Base-by-base conservation (phyloP, 2,329 filamentous ascomycete genomes). In the Colletotrichum lentis region DNA sequence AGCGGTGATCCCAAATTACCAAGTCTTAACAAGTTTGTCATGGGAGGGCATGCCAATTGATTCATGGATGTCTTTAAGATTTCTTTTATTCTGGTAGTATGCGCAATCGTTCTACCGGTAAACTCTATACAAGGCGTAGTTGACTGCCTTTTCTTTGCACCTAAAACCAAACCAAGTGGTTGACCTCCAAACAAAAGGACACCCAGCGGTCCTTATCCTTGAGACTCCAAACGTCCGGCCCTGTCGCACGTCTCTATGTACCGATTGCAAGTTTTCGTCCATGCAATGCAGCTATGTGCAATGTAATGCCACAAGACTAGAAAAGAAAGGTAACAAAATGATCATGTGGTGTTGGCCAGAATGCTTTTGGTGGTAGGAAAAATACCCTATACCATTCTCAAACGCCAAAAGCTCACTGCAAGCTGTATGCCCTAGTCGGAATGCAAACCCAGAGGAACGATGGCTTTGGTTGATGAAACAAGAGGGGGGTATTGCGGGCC, bases 281-380 rank as follows among this genome's bases (percentile, higher is more conserved):
- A 56, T 55, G 50, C 66, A 69, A 69, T 69, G 56, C 49, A 43
- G 56, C 62, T 69, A 56, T 69, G 56, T 69, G 66, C 64, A 64
- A 64, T 69, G 62, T 56, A 66, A 69, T 69, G 66, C 55, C 44
- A 43, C 62, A 35, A 37, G 46, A 35, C 27, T 37, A 56, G 27
- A 55, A 39, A 27, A 39, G 47, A 50, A 53, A 57, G 16, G 24
- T 44, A 39, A 65, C 47, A 39, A 20, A 49, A 62, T 56, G 56
- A 37, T 35, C 16, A 49, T 41, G 37, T 61, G 55, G 62, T 62
- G 66, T 64, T 61, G 65, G 50, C 55, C 56, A 53, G 62, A 62
- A 69, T 66, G 66, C 66, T 61, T 49, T 44, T 37, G 31, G 16
- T 37, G 14, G 35, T 31, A 55, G n/a, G n/a, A 46, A 47, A 7